A percentile compares a stretch with the other conserved stretches of the same genome.
These are phyloP conservation scores for Ascochyta koolunga DNA, from an alignment of 2,329 filamentous ascomycete species.

Conservation along the genomic window DNA sequence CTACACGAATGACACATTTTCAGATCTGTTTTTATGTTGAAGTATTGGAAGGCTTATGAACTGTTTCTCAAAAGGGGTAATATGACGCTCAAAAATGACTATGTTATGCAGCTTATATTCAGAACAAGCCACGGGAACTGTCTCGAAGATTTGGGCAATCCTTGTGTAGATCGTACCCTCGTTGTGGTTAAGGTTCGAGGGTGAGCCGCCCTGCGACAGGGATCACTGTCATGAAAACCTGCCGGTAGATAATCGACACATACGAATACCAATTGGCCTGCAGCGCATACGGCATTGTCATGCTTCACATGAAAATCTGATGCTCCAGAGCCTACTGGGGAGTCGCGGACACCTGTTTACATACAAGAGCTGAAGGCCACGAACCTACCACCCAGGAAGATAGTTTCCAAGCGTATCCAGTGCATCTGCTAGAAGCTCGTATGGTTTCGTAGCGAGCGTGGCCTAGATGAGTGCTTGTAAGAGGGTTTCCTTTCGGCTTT, in stretches of 20 bases:
- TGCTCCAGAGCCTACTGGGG: background rate
- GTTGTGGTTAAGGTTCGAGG: background rate
- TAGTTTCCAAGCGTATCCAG: background rate
- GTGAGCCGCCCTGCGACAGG: background rate
- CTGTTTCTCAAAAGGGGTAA: background rate
- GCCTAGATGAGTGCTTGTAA: background rate
- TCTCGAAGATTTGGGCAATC: background rate
- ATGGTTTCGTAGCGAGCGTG: background rate
- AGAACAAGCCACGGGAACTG: background rate
- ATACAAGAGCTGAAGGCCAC: background rate
- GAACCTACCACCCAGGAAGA: background rate
- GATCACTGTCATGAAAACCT: background rate
- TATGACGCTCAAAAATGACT: background rate
- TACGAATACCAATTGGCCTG: background rate
- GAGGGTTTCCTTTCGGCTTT: background rate
- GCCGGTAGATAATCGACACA: background rate
- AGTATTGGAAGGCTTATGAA: background rate
- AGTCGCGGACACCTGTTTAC: background rate
- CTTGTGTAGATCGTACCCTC: conserved; percentile 7
- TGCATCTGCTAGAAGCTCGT: background rate
- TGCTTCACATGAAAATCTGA: background rate
- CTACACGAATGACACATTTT: background rate
- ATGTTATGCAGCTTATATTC: background rate
- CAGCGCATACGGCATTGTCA: background rate
- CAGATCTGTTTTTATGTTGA: background rate